A percentile compares a stretch with the other conserved stretches of the same genome.
Conservation (phyloP, 2,329 filamentous ascomycete genomes). For the Aspergillus ruber region DNA sequence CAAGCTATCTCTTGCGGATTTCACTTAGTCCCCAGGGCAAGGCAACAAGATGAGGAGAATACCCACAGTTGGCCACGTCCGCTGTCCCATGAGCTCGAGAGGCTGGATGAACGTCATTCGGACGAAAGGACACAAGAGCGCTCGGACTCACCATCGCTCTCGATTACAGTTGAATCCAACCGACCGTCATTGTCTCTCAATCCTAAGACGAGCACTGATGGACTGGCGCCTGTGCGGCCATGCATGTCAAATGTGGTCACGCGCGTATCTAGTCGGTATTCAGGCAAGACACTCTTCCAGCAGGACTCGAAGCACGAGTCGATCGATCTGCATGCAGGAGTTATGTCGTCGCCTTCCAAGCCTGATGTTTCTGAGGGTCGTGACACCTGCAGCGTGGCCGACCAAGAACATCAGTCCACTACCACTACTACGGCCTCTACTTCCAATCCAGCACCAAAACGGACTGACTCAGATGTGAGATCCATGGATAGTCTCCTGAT, state of each 20-base stretch:
- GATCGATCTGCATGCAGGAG: slow-evolving; percentile 15
- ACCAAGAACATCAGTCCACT: neutral
- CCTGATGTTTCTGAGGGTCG: slow-evolving; percentile 2
- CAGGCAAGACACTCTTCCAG: slow-evolving; percentile 23
- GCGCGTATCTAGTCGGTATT: slow-evolving; percentile 24
- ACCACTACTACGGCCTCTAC: neutral
- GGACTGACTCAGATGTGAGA: slow-evolving; percentile 14
- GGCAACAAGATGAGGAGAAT: neutral
- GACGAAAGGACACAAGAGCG: neutral
- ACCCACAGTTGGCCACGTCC: slow-evolving; percentile 15
- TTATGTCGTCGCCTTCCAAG: slow-evolving; percentile 8
- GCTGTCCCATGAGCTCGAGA: slow-evolving; percentile 19
- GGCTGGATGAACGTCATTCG: slow-evolving; percentile 1
- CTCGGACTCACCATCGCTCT: neutral
- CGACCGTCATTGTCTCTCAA: slow-evolving; percentile 9
- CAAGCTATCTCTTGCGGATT: slow-evolving; percentile 27
- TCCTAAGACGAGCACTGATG: slow-evolving; percentile 9
- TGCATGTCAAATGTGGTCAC: slow-evolving; percentile 21
- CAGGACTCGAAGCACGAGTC: slow-evolving; percentile 17
- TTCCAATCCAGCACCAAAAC: slow-evolving; percentile 1
- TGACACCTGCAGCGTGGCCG: slow-evolving; percentile 7
- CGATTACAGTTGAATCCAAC: slow-evolving; percentile 10
- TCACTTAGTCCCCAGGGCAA: slow-evolving; percentile 15
- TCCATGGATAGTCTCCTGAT: slow-evolving; percentile 21
- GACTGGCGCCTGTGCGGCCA: slow-evolving; percentile 8